Evolutionary conservation across 306 rosid species (phyloP), one percentile per base, ranked within the genome.

Genomic region (Quercus suber): DNA sequence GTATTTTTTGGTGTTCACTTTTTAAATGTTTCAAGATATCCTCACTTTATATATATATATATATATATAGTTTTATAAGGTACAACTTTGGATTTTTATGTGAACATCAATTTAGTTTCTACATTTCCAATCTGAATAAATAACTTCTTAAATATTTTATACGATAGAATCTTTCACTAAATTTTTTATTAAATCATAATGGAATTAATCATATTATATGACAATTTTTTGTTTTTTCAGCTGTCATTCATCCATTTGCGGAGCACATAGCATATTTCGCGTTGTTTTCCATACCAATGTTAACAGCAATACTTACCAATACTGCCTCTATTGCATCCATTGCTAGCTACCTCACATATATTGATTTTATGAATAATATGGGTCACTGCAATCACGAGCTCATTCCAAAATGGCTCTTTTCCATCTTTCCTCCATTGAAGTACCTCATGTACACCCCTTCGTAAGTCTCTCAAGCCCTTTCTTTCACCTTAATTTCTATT

Each of bases 231-330:
- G 23, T 17, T 21, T 33, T 68, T 79, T 3, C 86, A 87, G 90
- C 90, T 69, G 90, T 87, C 60, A 81, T 78, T 52, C 90, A 87
- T 55, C 90, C 90, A n/a, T 84, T 87, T 63, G 90, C 84, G 18
- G 90, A 84, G 76, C 88, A 81, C 79, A 45, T 87, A 28, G 75
- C 78, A 23, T 87, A 87, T 64, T 79, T 79, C 58, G 0, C 19
- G 7, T 82, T 87, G 10, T 87, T 87, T 60, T 69, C 80, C 18
- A 79, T 84, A 7, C 90, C 90, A 18, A 0, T 79, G 60, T 1
- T 79, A 67, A 79, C 88, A 10, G 61, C 76, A 0, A 0, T 41
- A 1, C 1, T 57, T 2, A 77, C 82, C 1, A 51, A 79, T 25
- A 77, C 85, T 3, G 74, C 64, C n/a, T 84, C 83, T 1, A 1